These are phyloP conservation scores for Mallotus japonicus DNA, from an alignment of 441 rosid genomes.

Conservation along the genomic window DNA sequence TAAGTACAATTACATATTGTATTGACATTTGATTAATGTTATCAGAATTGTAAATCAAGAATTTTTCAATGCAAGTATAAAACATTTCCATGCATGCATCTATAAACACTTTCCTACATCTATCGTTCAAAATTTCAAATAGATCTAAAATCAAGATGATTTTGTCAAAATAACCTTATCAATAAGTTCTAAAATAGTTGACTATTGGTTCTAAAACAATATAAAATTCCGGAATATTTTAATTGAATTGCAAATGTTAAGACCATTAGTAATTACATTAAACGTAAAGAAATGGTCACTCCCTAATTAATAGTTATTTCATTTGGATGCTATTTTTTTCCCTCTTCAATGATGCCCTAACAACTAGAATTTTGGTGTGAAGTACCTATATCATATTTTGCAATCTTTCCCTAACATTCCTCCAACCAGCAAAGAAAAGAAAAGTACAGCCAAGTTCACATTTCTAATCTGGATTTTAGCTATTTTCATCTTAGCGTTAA, in stretches of 20 bases:
- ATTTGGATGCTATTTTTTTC: neutral
- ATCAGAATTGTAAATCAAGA: neutral
- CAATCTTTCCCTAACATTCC: neutral
- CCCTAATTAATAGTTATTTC: neutral
- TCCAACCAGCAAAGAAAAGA: neutral
- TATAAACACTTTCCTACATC: no score
- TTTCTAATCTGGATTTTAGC: neutral
- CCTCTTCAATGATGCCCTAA: neutral
- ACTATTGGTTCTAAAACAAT: no score
- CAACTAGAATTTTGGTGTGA: neutral
- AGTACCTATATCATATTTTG: neutral
- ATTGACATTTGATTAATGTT: no score
- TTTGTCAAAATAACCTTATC: no score
- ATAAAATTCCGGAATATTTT: no score
- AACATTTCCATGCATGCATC: no score
- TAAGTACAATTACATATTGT: neutral
- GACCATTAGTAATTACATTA: no score
- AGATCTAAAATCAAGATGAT: neutral
- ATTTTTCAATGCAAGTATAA: no score
- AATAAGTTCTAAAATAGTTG: neutral
- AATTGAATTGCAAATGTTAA: no score
- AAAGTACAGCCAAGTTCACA: neutral
- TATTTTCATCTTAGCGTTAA: neutral
- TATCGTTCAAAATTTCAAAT: neutral
- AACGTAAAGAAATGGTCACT: no score